phyloP scores from a whole-genome alignment of 768 basidiomycete species.

The Punctularia strigosozonata region DNA sequence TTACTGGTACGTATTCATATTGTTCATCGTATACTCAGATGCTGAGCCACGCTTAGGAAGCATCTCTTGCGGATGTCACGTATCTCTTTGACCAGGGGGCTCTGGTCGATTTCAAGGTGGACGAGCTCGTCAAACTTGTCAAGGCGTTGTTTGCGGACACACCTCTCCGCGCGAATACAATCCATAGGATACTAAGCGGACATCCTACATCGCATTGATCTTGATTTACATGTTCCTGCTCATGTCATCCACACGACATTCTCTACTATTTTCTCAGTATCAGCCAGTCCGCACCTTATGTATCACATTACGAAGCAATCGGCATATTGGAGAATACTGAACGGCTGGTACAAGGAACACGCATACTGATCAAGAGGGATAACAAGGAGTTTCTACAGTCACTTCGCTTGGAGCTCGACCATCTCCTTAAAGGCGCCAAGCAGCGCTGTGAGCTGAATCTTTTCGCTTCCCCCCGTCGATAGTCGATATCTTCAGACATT shows the following conservation, averaged over 20 bases:
- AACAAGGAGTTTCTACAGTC: constrained; percentile 2
- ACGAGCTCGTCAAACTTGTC: constrained; percentile 75
- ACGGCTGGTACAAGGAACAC: too few relatives aligned
- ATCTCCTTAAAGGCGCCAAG: constrained; percentile 90
- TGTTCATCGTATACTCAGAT: constrained; percentile 3
- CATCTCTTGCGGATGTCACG: constrained; percentile 82
- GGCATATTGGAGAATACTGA: too few relatives aligned
- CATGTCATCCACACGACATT: too few relatives aligned
- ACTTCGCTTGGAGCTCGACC: constrained; percentile 60
- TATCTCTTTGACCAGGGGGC: constrained; percentile 89
- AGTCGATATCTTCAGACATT: constrained; percentile 64
- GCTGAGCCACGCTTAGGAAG: constrained; percentile 44
- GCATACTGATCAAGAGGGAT: not conserved
- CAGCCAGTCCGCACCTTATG: too few relatives aligned
- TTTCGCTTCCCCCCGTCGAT: constrained; percentile 88
- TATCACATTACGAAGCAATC: too few relatives aligned
- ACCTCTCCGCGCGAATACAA: constrained; percentile 64
- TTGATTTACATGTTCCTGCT: too few relatives aligned
- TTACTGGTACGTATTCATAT: constrained; percentile 51
- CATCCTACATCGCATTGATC: constrained; percentile 30
- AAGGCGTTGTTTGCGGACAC: constrained; percentile 85
- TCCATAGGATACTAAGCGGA: constrained; percentile 59
- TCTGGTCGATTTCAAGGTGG: constrained; percentile 78
- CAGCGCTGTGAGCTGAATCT: constrained; percentile 85
- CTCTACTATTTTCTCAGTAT: too few relatives aligned